phyloP scores from a whole-genome alignment of 345 rosid genomes.

The Populus ilicifolia region DNA sequence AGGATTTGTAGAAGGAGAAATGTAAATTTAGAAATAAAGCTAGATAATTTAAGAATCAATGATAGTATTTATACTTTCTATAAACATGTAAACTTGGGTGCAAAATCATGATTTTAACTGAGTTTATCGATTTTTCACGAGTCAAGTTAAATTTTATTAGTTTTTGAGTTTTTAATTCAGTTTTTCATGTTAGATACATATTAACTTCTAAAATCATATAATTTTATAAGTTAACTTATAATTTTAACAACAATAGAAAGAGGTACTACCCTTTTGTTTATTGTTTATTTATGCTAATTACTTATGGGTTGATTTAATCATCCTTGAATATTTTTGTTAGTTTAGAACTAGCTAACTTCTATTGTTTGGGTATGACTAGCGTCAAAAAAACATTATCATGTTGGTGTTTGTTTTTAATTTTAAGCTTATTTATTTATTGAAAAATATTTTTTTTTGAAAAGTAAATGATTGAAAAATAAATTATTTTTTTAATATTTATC shows the following conservation, averaged over 20 bases:
- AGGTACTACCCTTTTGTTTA: not conserved
- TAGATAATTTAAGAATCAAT: conserved; percentile 50
- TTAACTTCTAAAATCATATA: fast-evolving
- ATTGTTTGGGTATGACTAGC: no score
- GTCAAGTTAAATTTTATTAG: fast-evolving
- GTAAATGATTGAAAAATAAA: no score
- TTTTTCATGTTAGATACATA: fast-evolving
- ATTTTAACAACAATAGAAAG: not conserved
- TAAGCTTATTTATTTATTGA: not conserved
- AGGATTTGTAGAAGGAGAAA: conserved; percentile 13
- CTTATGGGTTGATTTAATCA: not conserved
- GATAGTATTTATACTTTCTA: no score
- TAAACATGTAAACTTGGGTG: no score
- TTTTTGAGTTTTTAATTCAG: no score
- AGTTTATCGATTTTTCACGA: no score
- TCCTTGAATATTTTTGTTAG: not conserved
- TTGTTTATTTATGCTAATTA: not conserved
- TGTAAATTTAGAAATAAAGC: conserved; percentile 33
- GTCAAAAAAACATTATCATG: not conserved
- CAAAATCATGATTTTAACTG: no score
- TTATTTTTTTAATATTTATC: no score
- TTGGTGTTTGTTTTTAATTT: not conserved
- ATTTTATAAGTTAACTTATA: fast-evolving
- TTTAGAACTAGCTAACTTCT: not conserved
- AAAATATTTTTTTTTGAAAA: no score